phyloP scores from a whole-genome alignment of 2,329 filamentous ascomycete species.

The Eurotiales sp. region DNA sequence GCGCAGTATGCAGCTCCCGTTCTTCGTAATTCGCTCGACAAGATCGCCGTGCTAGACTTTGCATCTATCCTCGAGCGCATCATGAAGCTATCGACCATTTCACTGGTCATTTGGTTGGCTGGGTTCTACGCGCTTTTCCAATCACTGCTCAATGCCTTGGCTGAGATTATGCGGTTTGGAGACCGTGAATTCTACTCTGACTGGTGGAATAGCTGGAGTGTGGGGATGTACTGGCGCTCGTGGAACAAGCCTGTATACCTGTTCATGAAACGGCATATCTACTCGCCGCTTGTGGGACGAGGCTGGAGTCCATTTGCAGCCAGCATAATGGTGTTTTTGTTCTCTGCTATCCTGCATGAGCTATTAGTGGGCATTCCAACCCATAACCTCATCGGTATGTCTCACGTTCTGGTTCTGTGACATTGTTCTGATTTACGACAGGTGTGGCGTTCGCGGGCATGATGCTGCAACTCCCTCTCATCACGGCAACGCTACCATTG shows the following conservation, averaged over 20 bases:
- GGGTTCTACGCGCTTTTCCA: constrained; percentile 98
- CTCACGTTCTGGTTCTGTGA: background rate
- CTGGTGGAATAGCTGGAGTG: constrained; percentile 92
- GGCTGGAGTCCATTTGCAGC: constrained; percentile 70
- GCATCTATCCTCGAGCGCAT: constrained; percentile 81
- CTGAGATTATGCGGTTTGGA: constrained; percentile 84
- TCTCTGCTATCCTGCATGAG: constrained; percentile 88
- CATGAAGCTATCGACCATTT: constrained; percentile 94
- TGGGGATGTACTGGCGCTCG: constrained; percentile 87
- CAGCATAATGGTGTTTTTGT: constrained; percentile 77
- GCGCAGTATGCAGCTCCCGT: constrained; percentile 93
- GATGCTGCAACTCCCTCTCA: constrained; percentile 87
- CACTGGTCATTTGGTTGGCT: constrained; percentile 91
- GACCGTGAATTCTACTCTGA: constrained; percentile 94
- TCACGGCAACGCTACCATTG: constrained; percentile 72
- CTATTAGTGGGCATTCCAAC: constrained; percentile 90
- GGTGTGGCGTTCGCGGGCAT: constrained; percentile 93
- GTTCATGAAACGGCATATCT: constrained; percentile 94
- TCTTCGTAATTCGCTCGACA: constrained; percentile 82
- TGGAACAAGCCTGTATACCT: constrained; percentile 98
- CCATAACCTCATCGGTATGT: constrained; percentile 80
- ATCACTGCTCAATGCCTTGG: constrained; percentile 82
- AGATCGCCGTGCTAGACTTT: constrained; percentile 76
- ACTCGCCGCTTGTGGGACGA: constrained; percentile 78
- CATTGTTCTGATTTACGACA: constrained; percentile 25